Conservation (phyloP, 2,329 filamentous ascomycete species). For the Neonectria ditissima region DNA sequence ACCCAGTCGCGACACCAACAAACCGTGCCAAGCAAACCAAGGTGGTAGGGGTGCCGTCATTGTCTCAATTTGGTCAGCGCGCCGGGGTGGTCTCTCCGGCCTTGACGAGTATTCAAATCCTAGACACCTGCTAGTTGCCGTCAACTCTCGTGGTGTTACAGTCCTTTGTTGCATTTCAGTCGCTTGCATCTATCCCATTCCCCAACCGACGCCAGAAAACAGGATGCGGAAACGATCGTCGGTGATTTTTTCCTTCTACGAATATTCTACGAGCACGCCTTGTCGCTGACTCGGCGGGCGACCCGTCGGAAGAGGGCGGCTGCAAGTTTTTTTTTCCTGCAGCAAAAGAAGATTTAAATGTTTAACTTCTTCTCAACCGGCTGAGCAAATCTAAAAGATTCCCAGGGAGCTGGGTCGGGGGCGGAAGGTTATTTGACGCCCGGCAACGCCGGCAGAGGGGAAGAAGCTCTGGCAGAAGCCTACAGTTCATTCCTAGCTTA, state of each 20-base stretch:
- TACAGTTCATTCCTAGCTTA: background rate
- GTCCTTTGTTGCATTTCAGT: slow-evolving; percentile 3
- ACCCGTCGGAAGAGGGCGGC: slow-evolving; percentile 9
- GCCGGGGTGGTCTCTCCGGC: background rate
- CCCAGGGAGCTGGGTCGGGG: background rate
- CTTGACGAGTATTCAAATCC: background rate
- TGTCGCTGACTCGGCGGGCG: slow-evolving; percentile 21
- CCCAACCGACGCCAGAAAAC: background rate
- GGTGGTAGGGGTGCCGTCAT: slow-evolving; percentile 2
- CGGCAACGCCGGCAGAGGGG: background rate
- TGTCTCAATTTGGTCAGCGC: background rate
- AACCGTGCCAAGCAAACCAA: background rate
- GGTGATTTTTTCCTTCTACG: slow-evolving; percentile 14
- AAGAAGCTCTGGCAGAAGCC: background rate
- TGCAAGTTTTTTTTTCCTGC: background rate
- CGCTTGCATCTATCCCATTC: background rate
- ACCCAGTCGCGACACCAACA: slow-evolving; percentile 9
- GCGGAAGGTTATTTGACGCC: slow-evolving; percentile 9
- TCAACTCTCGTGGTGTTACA: background rate
- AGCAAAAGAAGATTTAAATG: background rate
- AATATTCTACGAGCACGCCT: slow-evolving; percentile 15
- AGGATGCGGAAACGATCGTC: slow-evolving; percentile 7
- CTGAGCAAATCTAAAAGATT: background rate
- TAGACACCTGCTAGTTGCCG: background rate
- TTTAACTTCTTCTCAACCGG: slow-evolving; percentile 4